phyloP scores from a whole-genome alignment of 1,139 yeast genomes.

The Diutina scorzettiae region DNA sequence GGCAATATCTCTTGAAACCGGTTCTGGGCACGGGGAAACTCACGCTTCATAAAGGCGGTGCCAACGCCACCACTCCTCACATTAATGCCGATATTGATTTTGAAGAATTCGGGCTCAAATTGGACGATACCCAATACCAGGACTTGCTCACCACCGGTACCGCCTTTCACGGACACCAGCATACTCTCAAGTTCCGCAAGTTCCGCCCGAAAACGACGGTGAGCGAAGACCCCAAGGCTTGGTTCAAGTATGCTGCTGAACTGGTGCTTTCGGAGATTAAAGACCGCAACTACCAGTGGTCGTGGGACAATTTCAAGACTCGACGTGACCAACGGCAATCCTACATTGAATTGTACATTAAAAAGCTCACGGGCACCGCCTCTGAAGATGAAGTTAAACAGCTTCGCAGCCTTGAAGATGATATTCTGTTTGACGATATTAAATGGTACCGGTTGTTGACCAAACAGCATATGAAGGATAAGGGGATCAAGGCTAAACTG shows the following conservation, averaged over 20 bases:
- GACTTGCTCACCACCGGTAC: constrained; percentile 77
- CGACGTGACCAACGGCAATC: constrained; percentile 61
- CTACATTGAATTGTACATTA: constrained; percentile 62
- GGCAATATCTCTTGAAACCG: constrained; percentile 69
- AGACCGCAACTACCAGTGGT: constrained; percentile 70
- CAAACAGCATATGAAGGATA: constrained; percentile 19
- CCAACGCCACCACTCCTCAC: constrained; percentile 62
- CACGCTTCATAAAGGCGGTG: constrained; percentile 66
- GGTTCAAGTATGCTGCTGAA: constrained; percentile 74
- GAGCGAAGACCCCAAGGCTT: constrained; percentile 57
- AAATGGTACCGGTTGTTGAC: constrained; percentile 79
- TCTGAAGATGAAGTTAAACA: constrained; percentile 14
- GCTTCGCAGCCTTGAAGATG: constrained; percentile 44
- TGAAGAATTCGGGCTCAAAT: constrained; percentile 75
- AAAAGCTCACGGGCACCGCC: constrained; percentile 23
- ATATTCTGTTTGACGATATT: constrained; percentile 63
- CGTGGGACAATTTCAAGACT: constrained; percentile 70
- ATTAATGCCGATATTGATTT: constrained; percentile 66
- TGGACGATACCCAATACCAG: constrained; percentile 77
- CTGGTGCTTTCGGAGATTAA: constrained; percentile 72
- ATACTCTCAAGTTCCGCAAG: constrained; percentile 63
- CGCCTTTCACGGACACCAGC: constrained; percentile 64
- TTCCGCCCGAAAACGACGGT: constrained; percentile 54
- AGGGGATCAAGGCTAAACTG: neutral
- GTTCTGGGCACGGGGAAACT: constrained; percentile 83